Conservation (phyloP, 2,329 filamentous ascomycete species). For the Arthrocladium fulminans region DNA sequence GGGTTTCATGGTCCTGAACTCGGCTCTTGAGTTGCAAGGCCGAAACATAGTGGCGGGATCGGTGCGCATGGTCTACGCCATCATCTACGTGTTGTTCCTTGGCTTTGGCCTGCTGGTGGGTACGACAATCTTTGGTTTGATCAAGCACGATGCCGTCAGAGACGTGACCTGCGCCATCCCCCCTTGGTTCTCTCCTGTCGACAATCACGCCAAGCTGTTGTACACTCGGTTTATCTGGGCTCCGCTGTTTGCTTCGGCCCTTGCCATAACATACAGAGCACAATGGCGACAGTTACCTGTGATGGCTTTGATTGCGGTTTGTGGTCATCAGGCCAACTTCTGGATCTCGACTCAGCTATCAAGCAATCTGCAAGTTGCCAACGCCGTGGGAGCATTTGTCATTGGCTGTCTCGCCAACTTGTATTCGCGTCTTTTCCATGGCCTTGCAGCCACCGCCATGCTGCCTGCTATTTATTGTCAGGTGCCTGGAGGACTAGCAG, state of each 20-base stretch:
- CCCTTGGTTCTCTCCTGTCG: slow-evolving; percentile 28
- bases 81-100: slow-evolving; percentile 64
- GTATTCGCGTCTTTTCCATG: slow-evolving; percentile 63
- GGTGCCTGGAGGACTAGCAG: slow-evolving; percentile 52
- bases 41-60: slow-evolving; percentile 61
- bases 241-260: slow-evolving; percentile 60
- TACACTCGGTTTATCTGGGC: slow-evolving; percentile 60
- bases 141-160: slow-evolving; percentile 14
- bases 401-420: slow-evolving; percentile 71
- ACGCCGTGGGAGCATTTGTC: slow-evolving; percentile 66
- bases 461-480: slow-evolving; percentile 75
- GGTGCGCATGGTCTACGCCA: slow-evolving; percentile 64
- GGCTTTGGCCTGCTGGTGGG: slow-evolving; percentile 65
- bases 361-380: slow-evolving; percentile 64
- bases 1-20: slow-evolving; percentile 55
- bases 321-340: slow-evolving; percentile 67
- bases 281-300: slow-evolving; percentile 69
- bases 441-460: slow-evolving; percentile 74
- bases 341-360: slow-evolving; percentile 59
- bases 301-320: slow-evolving; percentile 65
- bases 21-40: slow-evolving; percentile 58
- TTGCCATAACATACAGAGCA: slow-evolving; percentile 72
- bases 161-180: slow-evolving; percentile 17
- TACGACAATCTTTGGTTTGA: slow-evolving; percentile 45
- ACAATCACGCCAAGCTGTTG: slow-evolving; percentile 35